Conservation (phyloP, 257 asterid species). For the Capsicum rhomboideum region DNA sequence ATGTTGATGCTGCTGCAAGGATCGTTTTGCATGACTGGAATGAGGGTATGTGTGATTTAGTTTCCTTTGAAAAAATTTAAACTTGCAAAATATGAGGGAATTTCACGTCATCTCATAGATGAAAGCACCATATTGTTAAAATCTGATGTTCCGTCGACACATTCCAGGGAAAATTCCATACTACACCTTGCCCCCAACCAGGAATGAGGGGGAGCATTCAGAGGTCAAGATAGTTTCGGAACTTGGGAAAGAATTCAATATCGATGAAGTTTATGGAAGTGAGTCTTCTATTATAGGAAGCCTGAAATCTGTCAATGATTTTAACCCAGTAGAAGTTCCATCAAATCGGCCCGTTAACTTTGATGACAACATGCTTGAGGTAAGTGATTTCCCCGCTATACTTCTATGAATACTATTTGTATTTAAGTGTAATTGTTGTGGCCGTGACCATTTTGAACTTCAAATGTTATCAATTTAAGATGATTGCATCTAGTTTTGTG, state of each 20-base stretch:
- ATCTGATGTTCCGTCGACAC: not conserved
- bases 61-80: not conserved
- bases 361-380: slow-evolving; percentile 66
- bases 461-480: not conserved
- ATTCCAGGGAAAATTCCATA: slow-evolving; percentile 83
- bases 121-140: not conserved
- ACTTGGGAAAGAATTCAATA: slow-evolving; percentile 72
- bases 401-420: not conserved
- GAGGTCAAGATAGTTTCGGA: slow-evolving; percentile 68
- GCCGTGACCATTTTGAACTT: not conserved
- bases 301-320: slow-evolving; percentile 70
- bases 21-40: slow-evolving; percentile 95
- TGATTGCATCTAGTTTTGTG: not conserved
- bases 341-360: slow-evolving; percentile 56
- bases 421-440: not conserved
- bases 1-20: slow-evolving; percentile 74
- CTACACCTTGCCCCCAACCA: slow-evolving; percentile 75
- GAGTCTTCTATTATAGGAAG: slow-evolving; percentile 86
- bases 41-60: slow-evolving; percentile 43
- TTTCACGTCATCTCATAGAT: not conserved
- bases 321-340: slow-evolving; percentile 73
- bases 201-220: slow-evolving; percentile 51
- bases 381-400: slow-evolving; percentile 17
- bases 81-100: not conserved
- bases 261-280: slow-evolving; percentile 79